A percentile compares a stretch with the other conserved stretches of the same genome.
phyloP scores from a whole-genome alignment of 495 filamentous ascomycete genomes.

The Penicillium turbatum region DNA sequence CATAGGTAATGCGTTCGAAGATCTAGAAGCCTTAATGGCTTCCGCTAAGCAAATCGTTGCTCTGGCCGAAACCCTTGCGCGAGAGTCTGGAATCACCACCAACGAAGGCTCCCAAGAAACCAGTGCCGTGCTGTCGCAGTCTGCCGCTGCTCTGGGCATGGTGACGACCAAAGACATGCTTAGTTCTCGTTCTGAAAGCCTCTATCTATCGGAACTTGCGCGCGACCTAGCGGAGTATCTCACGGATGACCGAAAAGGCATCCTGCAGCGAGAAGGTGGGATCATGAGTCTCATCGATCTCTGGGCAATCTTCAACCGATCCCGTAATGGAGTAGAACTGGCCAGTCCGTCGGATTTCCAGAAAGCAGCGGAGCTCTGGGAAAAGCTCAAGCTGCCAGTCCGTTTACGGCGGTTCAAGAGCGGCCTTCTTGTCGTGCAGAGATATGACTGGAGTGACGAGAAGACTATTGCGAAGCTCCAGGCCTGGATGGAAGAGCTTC shows the following conservation, averaged over 20 bases:
- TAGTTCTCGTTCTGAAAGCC: conserved; percentile 51
- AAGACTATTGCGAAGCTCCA: conserved; percentile 75
- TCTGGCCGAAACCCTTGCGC: conserved; percentile 82
- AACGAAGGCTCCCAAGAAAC: conserved; percentile 59
- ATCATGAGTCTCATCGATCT: conserved; percentile 94
- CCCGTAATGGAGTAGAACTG: conserved; percentile 87
- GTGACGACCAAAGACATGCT: conserved; percentile 93
- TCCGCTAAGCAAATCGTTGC: conserved; percentile 94
- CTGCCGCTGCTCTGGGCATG: conserved; percentile 78
- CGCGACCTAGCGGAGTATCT: conserved; percentile 90
- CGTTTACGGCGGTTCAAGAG: conserved; percentile 84
- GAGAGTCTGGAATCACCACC: conserved; percentile 56
- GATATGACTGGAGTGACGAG: conserved; percentile 82
- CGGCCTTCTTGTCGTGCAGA: conserved; percentile 87
- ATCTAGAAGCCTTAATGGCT: conserved; percentile 93
- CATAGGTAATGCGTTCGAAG: conserved; percentile 92
- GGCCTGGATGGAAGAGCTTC: conserved; percentile 71
- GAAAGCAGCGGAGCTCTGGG: conserved; percentile 82
- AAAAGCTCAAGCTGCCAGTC: conserved; percentile 81
- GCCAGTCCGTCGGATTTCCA: conserved; percentile 90
- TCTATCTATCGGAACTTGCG: conserved; percentile 73
- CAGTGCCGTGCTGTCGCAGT: conserved; percentile 72
- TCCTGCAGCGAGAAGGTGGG: conserved; percentile 79
- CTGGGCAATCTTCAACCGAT: conserved; percentile 97
- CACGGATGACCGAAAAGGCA: conserved; percentile 79